Conservation (phyloP, 305 asterid species). For the Fraxinus sp. region DNA sequence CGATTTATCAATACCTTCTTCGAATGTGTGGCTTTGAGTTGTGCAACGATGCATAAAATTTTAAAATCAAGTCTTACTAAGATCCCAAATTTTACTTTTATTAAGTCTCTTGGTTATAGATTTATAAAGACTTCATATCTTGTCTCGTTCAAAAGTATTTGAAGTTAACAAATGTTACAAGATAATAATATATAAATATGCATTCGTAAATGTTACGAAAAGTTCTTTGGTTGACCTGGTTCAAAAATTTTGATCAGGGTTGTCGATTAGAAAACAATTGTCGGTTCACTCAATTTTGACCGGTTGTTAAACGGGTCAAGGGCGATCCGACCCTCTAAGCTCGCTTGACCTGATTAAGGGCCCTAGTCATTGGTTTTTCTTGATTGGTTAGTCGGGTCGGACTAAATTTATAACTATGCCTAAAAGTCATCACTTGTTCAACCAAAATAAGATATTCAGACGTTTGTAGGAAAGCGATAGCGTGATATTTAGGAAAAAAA, state of each 20-base stretch:
- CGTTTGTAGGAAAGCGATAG: not conserved
- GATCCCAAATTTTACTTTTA: too few species aligned
- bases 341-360: not conserved
- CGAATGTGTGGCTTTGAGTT: not conserved
- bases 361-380: too few species aligned
- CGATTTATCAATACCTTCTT: not conserved
- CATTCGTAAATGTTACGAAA: not conserved
- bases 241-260: not conserved
- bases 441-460: not conserved
- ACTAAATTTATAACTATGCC: too few species aligned
- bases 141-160: too few species aligned
- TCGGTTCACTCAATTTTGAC: not conserved
- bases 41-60: too few species aligned
- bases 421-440: too few species aligned
- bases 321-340: not conserved
- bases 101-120: not conserved
- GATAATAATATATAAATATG: not conserved
- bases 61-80: too few species aligned
- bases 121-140: not conserved
- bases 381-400: too few species aligned
- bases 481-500: not conserved
- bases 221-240: not conserved
- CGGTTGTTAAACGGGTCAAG: not conserved
- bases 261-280: not conserved
- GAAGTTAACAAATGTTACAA: not conserved